Percentiles rank a stretch among this genome's conserved stretches.
These are phyloP conservation scores for Mortierella sp. DNA, from an alignment of 371 early-diverging fungal species.

Conservation along the genomic window DNA sequence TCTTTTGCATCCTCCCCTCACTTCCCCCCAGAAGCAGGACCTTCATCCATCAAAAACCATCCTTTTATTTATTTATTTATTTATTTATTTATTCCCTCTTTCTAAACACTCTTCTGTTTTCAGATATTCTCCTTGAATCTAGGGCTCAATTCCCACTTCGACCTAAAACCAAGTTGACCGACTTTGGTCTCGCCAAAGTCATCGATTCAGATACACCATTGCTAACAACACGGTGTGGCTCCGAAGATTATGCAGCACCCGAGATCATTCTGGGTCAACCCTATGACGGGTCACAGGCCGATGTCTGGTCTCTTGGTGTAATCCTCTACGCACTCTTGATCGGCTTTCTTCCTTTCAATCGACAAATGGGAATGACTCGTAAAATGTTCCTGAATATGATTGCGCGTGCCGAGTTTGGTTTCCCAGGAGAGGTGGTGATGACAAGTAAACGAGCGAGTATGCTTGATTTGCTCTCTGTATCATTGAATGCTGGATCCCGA, in stretches of 20 bases:
- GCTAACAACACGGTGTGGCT: constrained; percentile 71
- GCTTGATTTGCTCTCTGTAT: constrained; percentile 15
- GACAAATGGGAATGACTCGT: constrained; percentile 45
- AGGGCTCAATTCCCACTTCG: constrained; percentile 39
- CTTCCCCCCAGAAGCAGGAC: too few relatives aligned
- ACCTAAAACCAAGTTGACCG: constrained; percentile 73
- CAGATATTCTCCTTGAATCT: constrained; percentile 41
- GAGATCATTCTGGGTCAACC: constrained; percentile 76
- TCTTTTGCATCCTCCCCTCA: constrained; percentile 32
- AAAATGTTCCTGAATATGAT: constrained; percentile 54
- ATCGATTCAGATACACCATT: constrained; percentile 59
- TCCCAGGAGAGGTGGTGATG: constrained; percentile 46
- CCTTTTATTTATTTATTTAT: not conserved
- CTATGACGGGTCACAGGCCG: constrained; percentile 74
- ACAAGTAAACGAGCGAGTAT: constrained; percentile 23
- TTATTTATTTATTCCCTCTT: constrained; percentile 1
- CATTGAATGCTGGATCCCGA: constrained; percentile 16
- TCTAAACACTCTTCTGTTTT: not conserved
- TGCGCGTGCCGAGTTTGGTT: constrained; percentile 53
- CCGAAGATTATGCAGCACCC: constrained; percentile 89
- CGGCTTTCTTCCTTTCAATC: constrained; percentile 66
- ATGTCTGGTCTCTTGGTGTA: constrained; percentile 80
- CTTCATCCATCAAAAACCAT: not conserved
- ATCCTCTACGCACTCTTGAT: constrained; percentile 72
- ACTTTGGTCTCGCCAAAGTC: constrained; percentile 75